Evolutionary conservation across 2,329 filamentous ascomycete genomes (phyloP).

Genomic region (Davidsoniella virescens): DNA sequence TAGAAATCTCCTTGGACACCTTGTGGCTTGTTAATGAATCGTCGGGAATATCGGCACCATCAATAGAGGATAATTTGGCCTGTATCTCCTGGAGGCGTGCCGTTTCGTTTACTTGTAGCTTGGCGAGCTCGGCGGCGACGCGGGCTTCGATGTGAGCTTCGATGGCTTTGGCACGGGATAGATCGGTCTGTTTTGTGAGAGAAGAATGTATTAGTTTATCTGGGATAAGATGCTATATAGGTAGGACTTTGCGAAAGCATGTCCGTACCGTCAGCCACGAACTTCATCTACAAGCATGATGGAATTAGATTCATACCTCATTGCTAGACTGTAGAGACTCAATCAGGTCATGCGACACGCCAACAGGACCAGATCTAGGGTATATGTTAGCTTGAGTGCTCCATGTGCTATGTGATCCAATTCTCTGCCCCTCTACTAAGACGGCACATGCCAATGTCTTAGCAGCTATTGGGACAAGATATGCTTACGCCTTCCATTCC

Average conservation of each 20-base stretch:
- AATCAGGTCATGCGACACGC: constrained; percentile 64
- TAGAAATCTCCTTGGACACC: constrained; percentile 43
- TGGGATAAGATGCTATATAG: neutral
- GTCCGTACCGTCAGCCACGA: no score
- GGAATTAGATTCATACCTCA: constrained; percentile 44
- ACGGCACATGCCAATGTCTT: neutral
- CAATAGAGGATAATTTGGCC: constrained; percentile 47
- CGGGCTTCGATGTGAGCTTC: constrained; percentile 82
- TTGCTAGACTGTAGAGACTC: constrained; percentile 69
- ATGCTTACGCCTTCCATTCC: constrained; percentile 39
- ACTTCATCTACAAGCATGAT: neutral
- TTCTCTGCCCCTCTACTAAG: neutral
- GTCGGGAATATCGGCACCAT: constrained; percentile 27
- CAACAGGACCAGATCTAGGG: constrained; percentile 26
- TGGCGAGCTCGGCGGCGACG: constrained; percentile 70
- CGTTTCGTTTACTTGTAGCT: constrained; percentile 54
- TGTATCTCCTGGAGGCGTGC: constrained; percentile 53
- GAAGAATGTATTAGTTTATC: neutral
- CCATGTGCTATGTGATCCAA: neutral
- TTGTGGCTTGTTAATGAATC: constrained; percentile 23
- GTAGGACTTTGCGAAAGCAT: no score
- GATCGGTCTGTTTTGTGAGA: constrained; percentile 52
- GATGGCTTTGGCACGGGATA: constrained; percentile 63
- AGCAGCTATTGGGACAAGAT: neutral
- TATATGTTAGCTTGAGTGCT: neutral